Conservation (phyloP, 495 filamentous ascomycete genomes). For the Penicillium coffeae region DNA sequence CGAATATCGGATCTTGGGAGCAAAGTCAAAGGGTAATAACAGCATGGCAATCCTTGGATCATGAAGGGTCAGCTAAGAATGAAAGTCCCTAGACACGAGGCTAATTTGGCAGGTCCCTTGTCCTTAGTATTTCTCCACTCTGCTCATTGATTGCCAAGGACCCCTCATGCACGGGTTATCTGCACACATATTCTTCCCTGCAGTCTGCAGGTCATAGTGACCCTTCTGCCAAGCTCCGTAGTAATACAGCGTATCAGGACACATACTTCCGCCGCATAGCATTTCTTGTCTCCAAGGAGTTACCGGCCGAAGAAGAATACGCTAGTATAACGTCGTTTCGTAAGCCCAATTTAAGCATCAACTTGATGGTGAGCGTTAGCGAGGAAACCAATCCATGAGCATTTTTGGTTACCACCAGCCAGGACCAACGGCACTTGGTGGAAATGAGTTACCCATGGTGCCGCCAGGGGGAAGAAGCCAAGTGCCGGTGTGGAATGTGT, state of each 20-base stretch:
- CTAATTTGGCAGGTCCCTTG: neutral
- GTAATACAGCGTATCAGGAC: neutral
- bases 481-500: slow-evolving; percentile 23
- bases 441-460: slow-evolving; percentile 4
- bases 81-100: slow-evolving; percentile 19
- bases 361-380: neutral
- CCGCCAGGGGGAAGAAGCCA: slow-evolving; percentile 16
- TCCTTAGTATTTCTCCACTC: slow-evolving; percentile 2
- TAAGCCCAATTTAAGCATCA: too few relatives aligned
- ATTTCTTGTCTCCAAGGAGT: neutral
- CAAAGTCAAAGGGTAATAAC: neutral
- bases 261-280: neutral
- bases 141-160: slow-evolving; percentile 12
- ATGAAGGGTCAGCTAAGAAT: slow-evolving; percentile 11
- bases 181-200: slow-evolving; percentile 19
- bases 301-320: too few relatives aligned
- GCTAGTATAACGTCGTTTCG: too few relatives aligned
- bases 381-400: neutral
- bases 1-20: neutral
- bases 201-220: slow-evolving; percentile 17
- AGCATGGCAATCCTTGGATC: neutral
- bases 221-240: slow-evolving; percentile 12
- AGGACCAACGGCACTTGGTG: neutral
- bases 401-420: neutral
- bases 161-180: slow-evolving; percentile 17